A percentile compares a stretch with the other conserved stretches of the same genome.
Conservation (phyloP, 768 basidiomycete species). For the Collybiopsis confluens region DNA sequence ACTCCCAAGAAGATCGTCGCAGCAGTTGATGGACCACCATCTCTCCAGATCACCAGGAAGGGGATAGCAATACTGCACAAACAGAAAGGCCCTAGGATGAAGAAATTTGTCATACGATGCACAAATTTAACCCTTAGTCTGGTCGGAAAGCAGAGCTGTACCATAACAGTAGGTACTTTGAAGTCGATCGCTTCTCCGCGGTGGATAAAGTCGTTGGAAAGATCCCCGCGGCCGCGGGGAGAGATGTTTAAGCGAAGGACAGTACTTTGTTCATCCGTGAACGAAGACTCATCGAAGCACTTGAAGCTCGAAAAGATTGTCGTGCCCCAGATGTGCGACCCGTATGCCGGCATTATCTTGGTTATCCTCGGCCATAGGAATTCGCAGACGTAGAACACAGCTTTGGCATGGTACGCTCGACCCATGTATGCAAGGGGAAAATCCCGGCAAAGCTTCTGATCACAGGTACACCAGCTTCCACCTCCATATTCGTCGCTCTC, state of each 20-base stretch:
- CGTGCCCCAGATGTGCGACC: not conserved
- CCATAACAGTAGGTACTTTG: conserved; percentile 1
- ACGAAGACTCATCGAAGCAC: not conserved
- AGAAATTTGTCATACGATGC: not conserved
- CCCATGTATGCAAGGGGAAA: not conserved
- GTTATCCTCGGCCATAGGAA: conserved; percentile 1
- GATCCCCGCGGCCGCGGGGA: not conserved
- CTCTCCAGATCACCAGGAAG: conserved; percentile 3
- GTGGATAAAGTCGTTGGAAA: not conserved
- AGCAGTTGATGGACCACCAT: not conserved
- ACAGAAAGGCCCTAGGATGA: not conserved
- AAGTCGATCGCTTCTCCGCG: not conserved
- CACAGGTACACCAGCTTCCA: not conserved
- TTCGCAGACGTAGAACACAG: not conserved
- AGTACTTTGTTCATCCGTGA: conserved; percentile 1
- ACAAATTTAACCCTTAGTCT: not conserved
- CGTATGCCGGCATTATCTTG: not conserved
- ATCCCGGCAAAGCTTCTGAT: not conserved
- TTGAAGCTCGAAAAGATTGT: conserved; percentile 1
- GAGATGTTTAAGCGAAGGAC: not conserved
- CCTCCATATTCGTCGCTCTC: no score
- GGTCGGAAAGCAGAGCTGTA: not conserved
- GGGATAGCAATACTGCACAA: not conserved
- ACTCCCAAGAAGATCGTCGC: not conserved
- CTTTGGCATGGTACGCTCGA: not conserved